Evolutionary conservation across 2,329 filamentous ascomycete species (phyloP).

Genomic region (Fusarium globosum): DNA sequence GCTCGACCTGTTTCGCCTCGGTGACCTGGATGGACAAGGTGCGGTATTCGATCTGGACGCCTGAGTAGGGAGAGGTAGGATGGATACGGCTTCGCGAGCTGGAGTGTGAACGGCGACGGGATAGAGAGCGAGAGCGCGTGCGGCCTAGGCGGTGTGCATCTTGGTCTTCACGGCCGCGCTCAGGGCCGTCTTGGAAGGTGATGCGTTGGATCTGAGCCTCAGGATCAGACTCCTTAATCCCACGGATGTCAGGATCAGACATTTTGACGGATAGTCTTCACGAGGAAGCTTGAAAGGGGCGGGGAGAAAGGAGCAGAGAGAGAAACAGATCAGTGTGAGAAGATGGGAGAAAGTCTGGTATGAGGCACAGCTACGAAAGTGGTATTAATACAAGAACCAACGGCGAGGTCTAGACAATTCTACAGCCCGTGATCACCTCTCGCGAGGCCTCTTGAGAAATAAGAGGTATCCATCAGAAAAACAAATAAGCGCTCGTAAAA

Average conservation of each 20-base stretch:
- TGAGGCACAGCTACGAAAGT: background rate
- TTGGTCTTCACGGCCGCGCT: constrained; percentile 9
- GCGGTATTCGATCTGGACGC: constrained; percentile 55
- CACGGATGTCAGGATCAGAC: constrained; percentile 34
- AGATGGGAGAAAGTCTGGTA: background rate
- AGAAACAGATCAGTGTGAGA: constrained; percentile 1
- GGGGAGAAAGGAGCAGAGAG: background rate
- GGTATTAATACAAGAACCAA: background rate
- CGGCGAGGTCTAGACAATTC: constrained; percentile 24
- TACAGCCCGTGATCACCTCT: background rate
- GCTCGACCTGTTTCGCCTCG: constrained; percentile 50
- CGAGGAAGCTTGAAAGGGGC: background rate
- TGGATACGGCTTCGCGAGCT: constrained; percentile 43
- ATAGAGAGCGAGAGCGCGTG: constrained; percentile 29
- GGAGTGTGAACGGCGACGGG: constrained; percentile 35
- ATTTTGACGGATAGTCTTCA: constrained; percentile 3
- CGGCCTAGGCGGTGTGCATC: constrained; percentile 17
- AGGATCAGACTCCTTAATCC: constrained; percentile 28
- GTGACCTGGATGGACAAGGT: constrained; percentile 55
- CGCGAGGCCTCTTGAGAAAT: constrained; percentile 27
- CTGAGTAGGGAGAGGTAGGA: constrained; percentile 49
- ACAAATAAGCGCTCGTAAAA: constrained; percentile 17
- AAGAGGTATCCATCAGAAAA: background rate
- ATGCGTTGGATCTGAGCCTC: constrained; percentile 33
- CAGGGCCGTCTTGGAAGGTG: constrained; percentile 31